Evolutionary conservation across 164 flowering plant genomes (phyloP).

Genomic region (Berberis vulgaris): DNA sequence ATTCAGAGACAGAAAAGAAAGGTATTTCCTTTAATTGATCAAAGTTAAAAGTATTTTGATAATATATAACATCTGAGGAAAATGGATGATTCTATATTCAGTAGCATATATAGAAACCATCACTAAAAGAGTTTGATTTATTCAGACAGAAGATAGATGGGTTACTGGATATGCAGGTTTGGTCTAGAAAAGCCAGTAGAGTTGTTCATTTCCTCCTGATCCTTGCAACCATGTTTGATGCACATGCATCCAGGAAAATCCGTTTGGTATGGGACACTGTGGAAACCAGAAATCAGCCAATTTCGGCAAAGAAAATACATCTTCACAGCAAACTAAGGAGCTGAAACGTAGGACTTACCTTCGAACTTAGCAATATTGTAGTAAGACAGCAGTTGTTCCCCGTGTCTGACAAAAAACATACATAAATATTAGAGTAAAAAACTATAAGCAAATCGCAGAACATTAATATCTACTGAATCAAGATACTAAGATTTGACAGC

Average conservation of each 20-base stretch:
- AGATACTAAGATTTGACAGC: background rate
- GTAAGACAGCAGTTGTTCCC: conserved; percentile 29
- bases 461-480: background rate
- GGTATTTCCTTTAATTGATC: too few species aligned
- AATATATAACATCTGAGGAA: too few species aligned
- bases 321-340: background rate
- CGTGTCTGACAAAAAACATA: conserved; percentile 28
- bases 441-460: background rate
- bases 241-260: conserved; percentile 38
- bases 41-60: too few species aligned
- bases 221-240: conserved; percentile 57
- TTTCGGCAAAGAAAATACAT: background rate
- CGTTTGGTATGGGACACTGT: conserved; percentile 17
- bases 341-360: conserved; percentile 26
- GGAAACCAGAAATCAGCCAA: conserved; percentile 6
- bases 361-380: conserved; percentile 29
- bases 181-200: conserved; percentile 33
- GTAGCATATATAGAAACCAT: too few species aligned
- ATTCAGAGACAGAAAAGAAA: too few species aligned
- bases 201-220: conserved; percentile 18
- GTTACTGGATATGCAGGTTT: background rate
- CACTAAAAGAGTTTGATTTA: background rate
- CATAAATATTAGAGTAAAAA: background rate
- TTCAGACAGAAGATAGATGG: background rate
- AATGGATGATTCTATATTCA: too few species aligned